Conservation (phyloP, 192 early-diverging fungal genomes). For the Phycomyces blakesleeanus region DNA sequence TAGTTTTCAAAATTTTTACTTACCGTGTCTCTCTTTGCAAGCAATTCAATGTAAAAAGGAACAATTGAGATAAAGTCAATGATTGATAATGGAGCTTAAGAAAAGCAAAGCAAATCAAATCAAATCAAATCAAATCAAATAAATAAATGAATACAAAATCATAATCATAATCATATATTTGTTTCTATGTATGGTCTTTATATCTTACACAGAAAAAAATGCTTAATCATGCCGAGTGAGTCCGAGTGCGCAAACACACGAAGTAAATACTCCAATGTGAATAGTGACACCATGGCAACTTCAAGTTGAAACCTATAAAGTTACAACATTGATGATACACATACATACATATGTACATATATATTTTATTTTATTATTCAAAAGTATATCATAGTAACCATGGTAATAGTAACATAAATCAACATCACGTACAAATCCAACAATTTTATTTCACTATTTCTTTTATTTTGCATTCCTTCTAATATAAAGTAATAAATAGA, state of each 20-base stretch:
- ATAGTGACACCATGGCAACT: conserved; percentile 58
- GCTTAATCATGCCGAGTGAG: conserved; percentile 56
- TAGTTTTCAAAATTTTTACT: neutral
- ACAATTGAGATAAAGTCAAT: conserved; percentile 75
- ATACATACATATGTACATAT: too few relatives aligned
- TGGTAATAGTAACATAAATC: too few relatives aligned
- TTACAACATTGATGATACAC: too few relatives aligned
- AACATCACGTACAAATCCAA: too few relatives aligned
- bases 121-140: too few relatives aligned
- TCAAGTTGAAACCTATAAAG: conserved; percentile 19
- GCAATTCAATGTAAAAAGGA: conserved; percentile 76
- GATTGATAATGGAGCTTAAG: conserved; percentile 62
- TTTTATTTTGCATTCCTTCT: too few relatives aligned
- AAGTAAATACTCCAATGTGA: conserved; percentile 69
- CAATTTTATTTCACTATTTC: too few relatives aligned
- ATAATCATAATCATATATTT: neutral
- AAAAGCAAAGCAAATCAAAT: too few relatives aligned
- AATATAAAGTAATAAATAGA: too few relatives aligned
- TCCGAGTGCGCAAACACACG: conserved; percentile 72
- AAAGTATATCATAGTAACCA: too few relatives aligned
- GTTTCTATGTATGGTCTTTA: neutral
- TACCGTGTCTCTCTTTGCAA: conserved; percentile 62
- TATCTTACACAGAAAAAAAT: conserved; percentile 45
- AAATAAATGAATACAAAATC: too few relatives aligned
- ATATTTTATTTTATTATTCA: too few relatives aligned